phyloP scores from a whole-genome alignment of 2,329 filamentous ascomycete genomes.

The Aspergillus glaucus region DNA sequence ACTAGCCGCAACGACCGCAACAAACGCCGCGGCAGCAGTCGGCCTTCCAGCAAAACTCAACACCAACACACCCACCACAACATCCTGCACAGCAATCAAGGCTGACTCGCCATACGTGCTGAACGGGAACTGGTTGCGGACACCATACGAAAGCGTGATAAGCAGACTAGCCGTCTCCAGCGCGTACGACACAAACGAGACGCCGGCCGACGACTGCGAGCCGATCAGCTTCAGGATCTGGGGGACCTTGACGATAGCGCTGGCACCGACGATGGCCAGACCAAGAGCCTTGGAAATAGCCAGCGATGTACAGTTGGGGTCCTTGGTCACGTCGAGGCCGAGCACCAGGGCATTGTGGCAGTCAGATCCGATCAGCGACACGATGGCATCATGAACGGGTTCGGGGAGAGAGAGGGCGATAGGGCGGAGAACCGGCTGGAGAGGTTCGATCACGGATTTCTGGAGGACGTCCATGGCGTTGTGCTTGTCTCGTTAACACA shows the following conservation, averaged over 20 bases:
- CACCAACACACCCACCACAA: conserved; percentile 80
- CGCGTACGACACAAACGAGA: conserved; percentile 84
- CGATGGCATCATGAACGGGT: conserved; percentile 66
- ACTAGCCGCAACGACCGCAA: conserved; percentile 66
- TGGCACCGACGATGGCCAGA: conserved; percentile 85
- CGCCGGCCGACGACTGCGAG: conserved; percentile 72
- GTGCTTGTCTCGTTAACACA: neutral
- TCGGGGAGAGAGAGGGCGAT: conserved; percentile 67
- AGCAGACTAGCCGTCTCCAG: conserved; percentile 86
- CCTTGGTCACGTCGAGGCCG: conserved; percentile 68
- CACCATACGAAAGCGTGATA: conserved; percentile 86
- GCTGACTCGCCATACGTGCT: conserved; percentile 95
- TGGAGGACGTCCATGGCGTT: conserved; percentile 38
- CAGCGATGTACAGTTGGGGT: conserved; percentile 76
- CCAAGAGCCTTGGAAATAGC: conserved; percentile 88
- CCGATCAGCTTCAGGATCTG: conserved; percentile 88
- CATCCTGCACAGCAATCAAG: conserved; percentile 85
- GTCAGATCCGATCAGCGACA: conserved; percentile 69
- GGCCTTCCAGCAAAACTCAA: conserved; percentile 70
- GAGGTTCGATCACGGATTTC: conserved; percentile 34
- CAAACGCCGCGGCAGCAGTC: conserved; percentile 65
- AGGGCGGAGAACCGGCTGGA: conserved; percentile 52
- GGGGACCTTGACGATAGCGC: conserved; percentile 88
- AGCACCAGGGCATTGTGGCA: conserved; percentile 86
- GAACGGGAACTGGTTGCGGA: conserved; percentile 86